A percentile compares a stretch with the other conserved stretches of the same genome.
Conservation (phyloP, 2,329 filamentous ascomycete species). For the Apiospora rasikravindrae region DNA sequence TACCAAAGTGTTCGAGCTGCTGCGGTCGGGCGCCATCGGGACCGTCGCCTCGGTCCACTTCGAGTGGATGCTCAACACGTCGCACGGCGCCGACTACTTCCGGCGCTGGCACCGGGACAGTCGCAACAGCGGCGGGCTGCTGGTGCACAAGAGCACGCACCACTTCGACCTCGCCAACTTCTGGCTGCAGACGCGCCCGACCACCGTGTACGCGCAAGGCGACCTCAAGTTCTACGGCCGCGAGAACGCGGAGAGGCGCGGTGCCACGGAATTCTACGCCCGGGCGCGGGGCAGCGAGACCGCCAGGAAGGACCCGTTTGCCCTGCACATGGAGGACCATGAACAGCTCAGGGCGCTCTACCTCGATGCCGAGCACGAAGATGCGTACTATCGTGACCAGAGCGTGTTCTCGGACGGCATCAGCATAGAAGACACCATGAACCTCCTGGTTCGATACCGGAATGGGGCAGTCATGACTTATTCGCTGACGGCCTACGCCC, state of each 20-base stretch:
- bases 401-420: slow-evolving; percentile 68
- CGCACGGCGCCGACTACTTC: slow-evolving; percentile 67
- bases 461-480: slow-evolving; percentile 65
- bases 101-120: slow-evolving; percentile 68
- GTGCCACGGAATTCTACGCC: slow-evolving; percentile 55
- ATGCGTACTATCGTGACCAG: slow-evolving; percentile 66
- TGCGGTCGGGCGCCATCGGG: slow-evolving; percentile 61
- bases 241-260: slow-evolving; percentile 64
- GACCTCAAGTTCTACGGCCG: slow-evolving; percentile 65
- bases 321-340: slow-evolving; percentile 58
- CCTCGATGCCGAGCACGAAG: slow-evolving; percentile 67
- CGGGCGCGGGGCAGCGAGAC: slow-evolving; percentile 56
- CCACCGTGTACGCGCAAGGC: slow-evolving; percentile 63
- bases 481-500: slow-evolving; percentile 64
- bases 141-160: slow-evolving; percentile 68
- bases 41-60: slow-evolving; percentile 63
- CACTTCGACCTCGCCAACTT: slow-evolving; percentile 70
- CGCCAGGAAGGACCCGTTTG: slow-evolving; percentile 62
- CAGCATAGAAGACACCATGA: slow-evolving; percentile 70
- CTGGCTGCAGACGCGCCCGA: slow-evolving; percentile 61
- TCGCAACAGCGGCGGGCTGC: slow-evolving; percentile 62
- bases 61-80: slow-evolving; percentile 68
- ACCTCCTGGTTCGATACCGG: slow-evolving; percentile 60
- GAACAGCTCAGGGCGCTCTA: slow-evolving; percentile 63
- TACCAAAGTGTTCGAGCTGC: slow-evolving; percentile 61